Base-by-base conservation (phyloP, 495 filamentous ascomycete species). In the Cairneyella variabilis region DNA sequence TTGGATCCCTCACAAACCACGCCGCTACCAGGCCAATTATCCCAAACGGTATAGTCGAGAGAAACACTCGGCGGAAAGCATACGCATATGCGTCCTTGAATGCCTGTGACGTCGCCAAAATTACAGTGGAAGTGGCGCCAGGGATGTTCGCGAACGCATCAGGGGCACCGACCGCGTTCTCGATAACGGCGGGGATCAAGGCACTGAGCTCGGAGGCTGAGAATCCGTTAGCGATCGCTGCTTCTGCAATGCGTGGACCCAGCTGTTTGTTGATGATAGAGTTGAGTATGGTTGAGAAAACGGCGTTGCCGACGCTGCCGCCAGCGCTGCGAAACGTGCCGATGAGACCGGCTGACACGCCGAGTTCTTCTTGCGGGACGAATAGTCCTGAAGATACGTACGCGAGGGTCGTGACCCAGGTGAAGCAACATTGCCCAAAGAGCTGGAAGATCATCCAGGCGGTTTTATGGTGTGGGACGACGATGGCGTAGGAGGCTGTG, bases 31-130 rank as follows among this genome's bases (percentile, higher is more conserved):
- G 44, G 1, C 64, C 66, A 5, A 70, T 41, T 8, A 67, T 51
- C 14, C 66, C 67, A 49, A 70, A 70, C n/a, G 66, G 66, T 8
- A 69, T 67, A 21, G 57, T 65, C 6, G 60, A 46, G 10, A 61
- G 51, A 55, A 63, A 68, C 5, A 65, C 66, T 16, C 59, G 59
- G n/a, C 54, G 53, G 55, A 68, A 67, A 34, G 63, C 62, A 51
- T 65, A 64, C 12, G 67, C 67, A 55, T 70, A 70, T 3, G 64
- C 58, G 3, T 59, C 42, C 30, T 44, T 46, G 23, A 57, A 60
- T 21, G 58, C 58, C 21, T 28, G n/a, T 26, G 18, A 51, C 37
- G 44, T 64, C 7, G 58, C 48, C 0, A 56, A 50, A 47, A 54
- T 58, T n/a, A 64, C 53, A 4, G 28, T 28, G 4, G 58, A 17